phyloP scores from a whole-genome alignment of 1,284 basidiomycete genomes.

The Phellopilus nigrolimitatus region DNA sequence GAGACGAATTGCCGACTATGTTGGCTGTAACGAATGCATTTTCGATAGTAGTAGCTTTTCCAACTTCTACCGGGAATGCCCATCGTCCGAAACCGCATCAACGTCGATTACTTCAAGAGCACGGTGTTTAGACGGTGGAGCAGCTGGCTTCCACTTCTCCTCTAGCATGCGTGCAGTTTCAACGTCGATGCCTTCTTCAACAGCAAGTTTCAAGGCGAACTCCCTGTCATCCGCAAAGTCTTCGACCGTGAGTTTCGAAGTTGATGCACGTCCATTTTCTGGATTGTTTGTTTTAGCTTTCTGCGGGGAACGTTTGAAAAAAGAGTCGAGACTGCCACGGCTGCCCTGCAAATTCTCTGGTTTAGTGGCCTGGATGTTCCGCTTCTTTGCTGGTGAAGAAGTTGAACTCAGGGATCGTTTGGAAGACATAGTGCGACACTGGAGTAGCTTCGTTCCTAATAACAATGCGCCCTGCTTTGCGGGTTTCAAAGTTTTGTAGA shows the following conservation, averaged over 20 bases:
- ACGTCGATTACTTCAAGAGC: constrained; percentile 19
- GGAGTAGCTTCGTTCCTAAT: constrained; percentile 1
- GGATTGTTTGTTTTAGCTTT: not conserved
- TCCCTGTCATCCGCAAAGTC: constrained; percentile 14
- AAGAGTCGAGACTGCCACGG: constrained; percentile 15
- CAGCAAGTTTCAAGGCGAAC: constrained; percentile 12
- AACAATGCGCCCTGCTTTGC: not conserved
- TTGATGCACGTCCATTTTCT: not conserved
- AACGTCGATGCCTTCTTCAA: constrained; percentile 15
- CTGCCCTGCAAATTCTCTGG: not conserved
- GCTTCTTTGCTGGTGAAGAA: constrained; percentile 22
- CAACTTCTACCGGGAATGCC: not conserved
- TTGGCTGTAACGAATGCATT: not conserved
- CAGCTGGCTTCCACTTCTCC: constrained; percentile 15
- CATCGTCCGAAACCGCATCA: constrained; percentile 3
- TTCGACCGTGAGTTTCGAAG: constrained; percentile 3
- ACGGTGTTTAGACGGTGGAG: constrained; percentile 1
- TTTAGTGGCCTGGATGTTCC: constrained; percentile 4
- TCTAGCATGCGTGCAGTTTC: constrained; percentile 13
- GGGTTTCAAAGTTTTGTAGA: constrained; percentile 7
- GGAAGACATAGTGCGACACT: constrained; percentile 33
- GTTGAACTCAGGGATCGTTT: constrained; percentile 28
- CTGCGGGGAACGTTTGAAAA: constrained; percentile 10
- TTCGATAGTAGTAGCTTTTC: not conserved
- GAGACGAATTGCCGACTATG: not conserved